Evolutionary conservation across 208 protist genomes (phyloP), one percentile per base, ranked within the genome.

Genomic region (Trypanosomatidae sp.): DNA sequence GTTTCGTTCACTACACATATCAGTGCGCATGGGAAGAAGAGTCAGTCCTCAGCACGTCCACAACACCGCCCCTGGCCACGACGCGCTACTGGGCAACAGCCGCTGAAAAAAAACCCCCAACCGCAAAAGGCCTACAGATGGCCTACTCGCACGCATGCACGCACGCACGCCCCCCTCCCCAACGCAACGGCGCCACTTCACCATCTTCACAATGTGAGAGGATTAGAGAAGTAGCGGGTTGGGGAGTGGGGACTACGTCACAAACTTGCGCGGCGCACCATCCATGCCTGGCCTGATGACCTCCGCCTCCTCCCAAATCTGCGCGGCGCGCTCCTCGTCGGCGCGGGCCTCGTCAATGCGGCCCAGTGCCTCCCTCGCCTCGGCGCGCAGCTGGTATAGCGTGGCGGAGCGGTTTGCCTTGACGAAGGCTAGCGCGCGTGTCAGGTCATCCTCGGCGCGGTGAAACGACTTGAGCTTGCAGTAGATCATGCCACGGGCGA

Each of bases 281-380:
- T 84, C 79, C 86, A 96, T 90, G 62, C 88, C 90, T 1, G 86
- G 81, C n/a, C 74, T 49, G 62, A 96, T 90, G 28, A 93, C 86
- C 73, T 96, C 92, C 25, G 88, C 89, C 76, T 92, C 85, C 69
- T 96, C 92, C 90, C 92, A 96, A 69, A 96, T 95, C 69, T 94
- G 86, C 44, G 89, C 92, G 30, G 92, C 92, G 28, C 85, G 62
- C 77, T 93, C 84, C 70, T 96, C 92, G 60, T 96, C 92, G 7
- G 76, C 83, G 50, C 92, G 83, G n/a, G 92, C 90, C 41, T 93
- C 92, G 44, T 93, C 90, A 62, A 96, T 92, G 69, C 85, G 80
- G 15, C 92, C 92, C 41, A 94, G 83, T 1, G 84, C 88, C 71
- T 96, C 92, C 15, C 86, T 84, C 30, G 90, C 92, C 82, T 96